phyloP scores from a whole-genome alignment of 2,329 filamentous ascomycete species.

The Hypocrella siamensis region DNA sequence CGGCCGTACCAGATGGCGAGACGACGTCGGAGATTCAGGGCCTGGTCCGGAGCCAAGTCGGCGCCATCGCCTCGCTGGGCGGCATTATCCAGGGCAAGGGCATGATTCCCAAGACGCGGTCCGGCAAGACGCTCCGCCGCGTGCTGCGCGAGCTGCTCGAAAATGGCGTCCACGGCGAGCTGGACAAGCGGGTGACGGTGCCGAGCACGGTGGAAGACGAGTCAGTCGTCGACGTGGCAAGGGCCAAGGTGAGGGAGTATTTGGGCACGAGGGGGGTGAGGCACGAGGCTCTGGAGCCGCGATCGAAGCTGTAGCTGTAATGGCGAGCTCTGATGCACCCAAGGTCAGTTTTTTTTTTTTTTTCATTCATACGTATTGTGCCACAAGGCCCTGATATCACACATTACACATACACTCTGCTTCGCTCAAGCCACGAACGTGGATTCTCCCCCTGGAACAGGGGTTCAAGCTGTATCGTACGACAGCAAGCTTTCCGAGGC shows the following conservation, averaged over 20 bases:
- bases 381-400: neutral
- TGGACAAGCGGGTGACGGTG: constrained; percentile 54
- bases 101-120: constrained; percentile 83
- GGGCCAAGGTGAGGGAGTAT: constrained; percentile 57
- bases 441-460: too few species aligned
- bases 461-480: too few species aligned
- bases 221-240: constrained; percentile 58
- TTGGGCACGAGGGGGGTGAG: constrained; percentile 37
- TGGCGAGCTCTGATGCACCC: neutral
- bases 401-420: too few species aligned
- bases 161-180: constrained; percentile 60
- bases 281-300: constrained; percentile 32
- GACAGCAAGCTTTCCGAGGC: too few species aligned
- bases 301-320: constrained; percentile 31
- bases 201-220: constrained; percentile 78
- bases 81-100: constrained; percentile 72
- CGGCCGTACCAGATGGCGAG: constrained; percentile 29
- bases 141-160: constrained; percentile 74
- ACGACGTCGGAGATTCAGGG: constrained; percentile 49
- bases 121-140: constrained; percentile 77
- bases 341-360: neutral
- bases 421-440: too few species aligned
- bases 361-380: neutral
- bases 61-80: constrained; percentile 70
- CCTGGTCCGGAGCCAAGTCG: constrained; percentile 65